A percentile compares a stretch with the other conserved stretches of the same genome.
Conservation (phyloP, 768 basidiomycete species). For the Dioszegia aurantiaca region DNA sequence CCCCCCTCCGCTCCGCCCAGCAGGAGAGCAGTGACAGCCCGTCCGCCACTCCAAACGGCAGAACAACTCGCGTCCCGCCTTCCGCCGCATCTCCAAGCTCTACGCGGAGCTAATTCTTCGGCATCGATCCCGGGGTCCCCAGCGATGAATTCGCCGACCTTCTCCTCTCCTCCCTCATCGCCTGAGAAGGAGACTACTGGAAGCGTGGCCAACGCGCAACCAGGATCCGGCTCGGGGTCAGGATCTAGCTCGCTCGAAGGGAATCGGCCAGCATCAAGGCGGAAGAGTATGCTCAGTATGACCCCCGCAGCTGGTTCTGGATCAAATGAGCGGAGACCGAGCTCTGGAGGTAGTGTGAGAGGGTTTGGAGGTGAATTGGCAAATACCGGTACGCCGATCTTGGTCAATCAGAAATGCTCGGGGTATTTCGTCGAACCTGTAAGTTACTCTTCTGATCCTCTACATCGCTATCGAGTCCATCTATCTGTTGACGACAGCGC, state of each 20-base stretch:
- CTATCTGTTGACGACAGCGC: slow-evolving; percentile 2
- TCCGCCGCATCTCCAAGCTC: slow-evolving; percentile 58
- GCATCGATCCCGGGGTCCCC: slow-evolving; percentile 15
- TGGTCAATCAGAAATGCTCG: slow-evolving; percentile 79
- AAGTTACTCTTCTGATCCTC: slow-evolving; percentile 6
- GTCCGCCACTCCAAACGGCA: slow-evolving; percentile 27
- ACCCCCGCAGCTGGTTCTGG: slow-evolving; percentile 28
- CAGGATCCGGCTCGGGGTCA: slow-evolving; percentile 12
- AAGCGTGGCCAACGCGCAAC: background rate
- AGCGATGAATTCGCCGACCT: slow-evolving; percentile 32
- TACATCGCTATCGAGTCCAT: background rate
- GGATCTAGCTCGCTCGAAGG: background rate
- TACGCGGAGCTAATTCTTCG: slow-evolving; percentile 52
- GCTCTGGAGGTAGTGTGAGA: background rate
- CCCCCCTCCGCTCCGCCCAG: background rate
- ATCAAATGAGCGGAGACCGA: slow-evolving; percentile 3
- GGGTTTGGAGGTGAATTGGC: slow-evolving; percentile 16
- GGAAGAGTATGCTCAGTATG: slow-evolving; percentile 38
- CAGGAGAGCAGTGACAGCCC: background rate
- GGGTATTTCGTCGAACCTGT: slow-evolving; percentile 97
- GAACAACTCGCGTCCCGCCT: slow-evolving; percentile 57
- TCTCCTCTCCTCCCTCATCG: slow-evolving; percentile 29
- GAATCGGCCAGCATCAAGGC: slow-evolving; percentile 6
- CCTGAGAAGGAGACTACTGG: slow-evolving; percentile 34
- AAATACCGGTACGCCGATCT: slow-evolving; percentile 41